A percentile compares a stretch with the other conserved stretches of the same genome.
Evolutionary conservation across 768 basidiomycete species (phyloP).

Genomic region (Suillus bovinus): DNA sequence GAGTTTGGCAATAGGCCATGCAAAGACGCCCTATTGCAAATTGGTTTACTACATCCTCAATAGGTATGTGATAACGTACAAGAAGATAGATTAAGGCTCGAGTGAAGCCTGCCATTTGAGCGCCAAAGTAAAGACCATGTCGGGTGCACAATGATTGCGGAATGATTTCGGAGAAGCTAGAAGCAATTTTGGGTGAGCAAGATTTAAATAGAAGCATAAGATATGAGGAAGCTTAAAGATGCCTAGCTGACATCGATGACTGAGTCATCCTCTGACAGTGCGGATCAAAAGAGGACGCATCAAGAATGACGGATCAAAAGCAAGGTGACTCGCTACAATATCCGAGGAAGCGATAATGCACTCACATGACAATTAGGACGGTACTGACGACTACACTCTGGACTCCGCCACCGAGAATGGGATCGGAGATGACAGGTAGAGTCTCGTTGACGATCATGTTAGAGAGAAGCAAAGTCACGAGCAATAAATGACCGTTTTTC

Average conservation of each 20-base stretch:
- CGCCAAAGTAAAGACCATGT: constrained; percentile 85
- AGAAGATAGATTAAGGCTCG: constrained; percentile 66
- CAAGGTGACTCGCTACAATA: background rate
- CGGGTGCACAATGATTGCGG: constrained; percentile 92
- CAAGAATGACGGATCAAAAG: background rate
- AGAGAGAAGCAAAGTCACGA: constrained; percentile 79
- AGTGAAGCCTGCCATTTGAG: constrained; percentile 79
- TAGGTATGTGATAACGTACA: constrained; percentile 39
- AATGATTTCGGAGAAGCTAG: constrained; percentile 87
- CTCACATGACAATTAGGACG: constrained; percentile 85
- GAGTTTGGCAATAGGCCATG: constrained; percentile 86
- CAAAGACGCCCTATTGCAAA: constrained; percentile 56
- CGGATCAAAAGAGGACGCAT: background rate
- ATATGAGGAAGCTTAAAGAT: background rate
- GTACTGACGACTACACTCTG: constrained; percentile 82
- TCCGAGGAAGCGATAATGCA: constrained; percentile 16
- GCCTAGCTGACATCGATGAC: background rate
- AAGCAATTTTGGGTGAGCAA: background rate
- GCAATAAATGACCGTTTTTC: constrained; percentile 77
- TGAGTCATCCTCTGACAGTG: background rate
- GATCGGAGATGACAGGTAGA: constrained; percentile 80
- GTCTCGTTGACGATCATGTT: constrained; percentile 95
- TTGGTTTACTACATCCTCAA: background rate
- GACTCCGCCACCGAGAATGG: constrained; percentile 76
- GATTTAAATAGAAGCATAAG: background rate